Evolutionary conservation across 208 protist species (phyloP), one percentile per base, ranked within the genome.

Genomic region (Trypanosoma congolense): DNA sequence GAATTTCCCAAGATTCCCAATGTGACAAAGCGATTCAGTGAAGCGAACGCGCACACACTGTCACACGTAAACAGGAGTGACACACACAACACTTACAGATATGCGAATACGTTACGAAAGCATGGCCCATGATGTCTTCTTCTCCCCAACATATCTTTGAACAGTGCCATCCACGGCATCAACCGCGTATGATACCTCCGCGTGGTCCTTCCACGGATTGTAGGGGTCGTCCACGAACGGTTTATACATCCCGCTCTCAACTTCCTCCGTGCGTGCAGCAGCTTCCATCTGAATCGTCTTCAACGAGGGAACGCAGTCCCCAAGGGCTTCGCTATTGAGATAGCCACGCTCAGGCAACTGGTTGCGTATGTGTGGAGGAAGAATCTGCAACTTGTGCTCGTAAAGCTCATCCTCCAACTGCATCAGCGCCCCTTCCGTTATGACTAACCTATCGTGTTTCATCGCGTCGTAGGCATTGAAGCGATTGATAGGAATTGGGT

Each of bases 381-480:
- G 75, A 9, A 89, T 75, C 21, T 56, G 55, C n/a, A 93, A 57
- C 66, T 95, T 95, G 61, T 92, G 80, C 21, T 68, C 65, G 44
- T 79, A 92, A 62, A 95, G 79, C 60, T 95, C 89, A 10, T 88
- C 73, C 59, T 95, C 89, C 9, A 95, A 66, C 68, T 95, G 89
- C 69, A 84, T 68, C 16, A 95, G 56, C 18, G 89, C 89, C 6
- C 89, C 89, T 48, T 95, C 85, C 1, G 89, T 95, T 46, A 95
- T 80, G 43, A 95, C 82, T n/a, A 95, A 65, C 6, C 55, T 75
- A 65, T 92, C 63, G 54, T 95, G 89, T 18, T 67, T 77, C 38
- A 95, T 75, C 1, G 80, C 82, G 60, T 95, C 89, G 60, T 79
- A 95, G 8, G 71, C 89, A 70, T 95, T 95, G 59, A 95, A 93